A percentile compares a stretch with the other conserved stretches of the same genome.
Evolutionary conservation across 2,329 filamentous ascomycete species (phyloP).

Genomic region (Corynespora cassiicola): DNA sequence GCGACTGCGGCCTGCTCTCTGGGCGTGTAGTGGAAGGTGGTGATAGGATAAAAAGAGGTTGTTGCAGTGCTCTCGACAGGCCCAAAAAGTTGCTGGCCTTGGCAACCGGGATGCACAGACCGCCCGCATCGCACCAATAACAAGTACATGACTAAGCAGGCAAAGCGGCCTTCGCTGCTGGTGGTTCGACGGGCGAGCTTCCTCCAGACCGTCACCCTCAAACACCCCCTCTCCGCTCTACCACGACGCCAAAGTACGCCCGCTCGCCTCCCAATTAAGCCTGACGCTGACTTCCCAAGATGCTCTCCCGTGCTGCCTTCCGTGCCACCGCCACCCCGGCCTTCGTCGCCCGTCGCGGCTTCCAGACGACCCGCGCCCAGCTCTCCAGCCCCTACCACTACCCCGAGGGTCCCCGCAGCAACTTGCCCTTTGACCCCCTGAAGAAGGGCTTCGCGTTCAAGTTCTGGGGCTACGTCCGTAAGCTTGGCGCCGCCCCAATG

Average conservation of each 20-base stretch:
- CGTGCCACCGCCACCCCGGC: slow-evolving; percentile 67
- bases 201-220: slow-evolving; percentile 12
- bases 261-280: slow-evolving; percentile 28
- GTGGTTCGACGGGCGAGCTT: too few species aligned
- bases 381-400: slow-evolving; percentile 96
- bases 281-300: slow-evolving; percentile 62
- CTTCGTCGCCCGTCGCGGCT: slow-evolving; percentile 85
- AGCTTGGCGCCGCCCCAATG: slow-evolving; percentile 36
- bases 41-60: too few species aligned
- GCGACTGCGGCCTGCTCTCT: too few species aligned
- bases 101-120: too few species aligned
- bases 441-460: slow-evolving; percentile 82
- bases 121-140: too few species aligned
- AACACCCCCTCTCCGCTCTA: slow-evolving; percentile 34
- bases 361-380: slow-evolving; percentile 88
- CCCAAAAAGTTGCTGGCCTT: too few species aligned
- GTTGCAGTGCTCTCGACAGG: too few species aligned
- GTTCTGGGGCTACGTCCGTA: slow-evolving; percentile 84
- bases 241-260: slow-evolving; percentile 37
- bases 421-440: slow-evolving; percentile 96
- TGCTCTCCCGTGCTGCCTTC: slow-evolving; percentile 74
- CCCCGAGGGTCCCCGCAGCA: slow-evolving; percentile 91
- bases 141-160: too few species aligned
- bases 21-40: too few species aligned
- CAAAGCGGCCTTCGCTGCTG: too few species aligned